Percentiles rank a stretch among this genome's conserved stretches.
Conservation (phyloP, 768 basidiomycete genomes). For the Coprinellus aureogranulatus region DNA sequence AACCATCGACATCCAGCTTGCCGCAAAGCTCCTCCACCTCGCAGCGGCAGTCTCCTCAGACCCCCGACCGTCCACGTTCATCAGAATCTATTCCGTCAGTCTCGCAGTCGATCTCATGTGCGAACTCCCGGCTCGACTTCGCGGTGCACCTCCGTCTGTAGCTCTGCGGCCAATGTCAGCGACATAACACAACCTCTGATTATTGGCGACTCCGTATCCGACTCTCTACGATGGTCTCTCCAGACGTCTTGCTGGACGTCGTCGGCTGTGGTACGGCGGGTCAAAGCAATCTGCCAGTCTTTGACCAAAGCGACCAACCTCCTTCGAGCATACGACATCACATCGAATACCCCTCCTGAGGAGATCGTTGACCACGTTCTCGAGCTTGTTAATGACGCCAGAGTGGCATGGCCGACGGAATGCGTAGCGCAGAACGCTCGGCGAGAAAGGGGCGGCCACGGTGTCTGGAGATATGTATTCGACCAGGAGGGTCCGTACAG, state of each 20-base stretch:
- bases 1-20: constrained; percentile 11
- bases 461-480: constrained; percentile 80
- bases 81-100: not conserved
- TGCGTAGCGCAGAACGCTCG: constrained; percentile 53
- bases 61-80: not conserved
- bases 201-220: constrained; percentile 69
- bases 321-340: constrained; percentile 71
- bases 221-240: constrained; percentile 62
- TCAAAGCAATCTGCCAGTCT: constrained; percentile 75
- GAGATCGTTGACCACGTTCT: constrained; percentile 67
- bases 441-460: constrained; percentile 49
- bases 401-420: constrained; percentile 76
- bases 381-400: constrained; percentile 74
- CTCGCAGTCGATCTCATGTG: constrained; percentile 17
- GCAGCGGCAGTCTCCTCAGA: constrained; percentile 2
- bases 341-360: constrained; percentile 55
- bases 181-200: constrained; percentile 62
- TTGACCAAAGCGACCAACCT: constrained; percentile 58
- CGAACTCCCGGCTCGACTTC: constrained; percentile 2
- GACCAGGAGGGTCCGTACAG: constrained; percentile 74
- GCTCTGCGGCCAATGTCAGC: constrained; percentile 18
- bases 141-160: constrained; percentile 13
- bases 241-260: constrained; percentile 64
- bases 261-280: constrained; percentile 56
- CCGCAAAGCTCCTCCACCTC: constrained; percentile 5